Evolutionary conservation across 2,329 filamentous ascomycete species (phyloP), one percentile per base, ranked within the genome.

Genomic region (Neopestalotiopsis sp.): DNA sequence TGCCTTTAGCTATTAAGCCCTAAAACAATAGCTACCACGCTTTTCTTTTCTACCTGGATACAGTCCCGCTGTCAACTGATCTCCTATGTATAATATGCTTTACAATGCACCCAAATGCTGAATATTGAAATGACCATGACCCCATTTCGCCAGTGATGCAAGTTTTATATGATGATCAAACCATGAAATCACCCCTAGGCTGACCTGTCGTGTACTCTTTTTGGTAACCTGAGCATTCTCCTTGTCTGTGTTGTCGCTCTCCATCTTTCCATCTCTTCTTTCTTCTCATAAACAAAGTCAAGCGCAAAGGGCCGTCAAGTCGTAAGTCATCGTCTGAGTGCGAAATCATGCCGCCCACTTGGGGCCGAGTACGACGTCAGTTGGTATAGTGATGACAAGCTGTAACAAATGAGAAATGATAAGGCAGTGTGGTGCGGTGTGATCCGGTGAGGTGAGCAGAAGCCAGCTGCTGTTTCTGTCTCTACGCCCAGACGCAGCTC

Each of bases 61-160:
- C 52, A 57, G 28, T 45, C 63, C 45, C 14, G 63, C 63, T 65
- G 62, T 40, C 63, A 34, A 38, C 45, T 66, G n/a, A 12, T 45
- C 30, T 28, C 10, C 10, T 56, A 28, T 57, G n/a, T 64, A 52
- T 64, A 42, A 34, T 38, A 66, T 57, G 63, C 49, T 38, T 38
- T 66, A 57, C 63, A 57, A 66, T 58, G 63, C 63, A 28, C 28
- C 45, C 63, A 66, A 66, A 66, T 66, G 63, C 63, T n/a, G 32
- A 66, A 56, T 56, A 9, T 58, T 28, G 24, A 66, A n/a, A 58
- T 30, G 34, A 58, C 28, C 45, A n/a, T 20, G 30, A 32, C 63
- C 63, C 40, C 24, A 9, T 30, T 49, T 38, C 49, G 42, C 63
- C 63, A 66, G 24, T 49, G 61, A 45, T 64, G 61, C 61, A 62